phyloP scores from a whole-genome alignment of 2,329 filamentous ascomycete genomes.

The Thelonectria rubi region DNA sequence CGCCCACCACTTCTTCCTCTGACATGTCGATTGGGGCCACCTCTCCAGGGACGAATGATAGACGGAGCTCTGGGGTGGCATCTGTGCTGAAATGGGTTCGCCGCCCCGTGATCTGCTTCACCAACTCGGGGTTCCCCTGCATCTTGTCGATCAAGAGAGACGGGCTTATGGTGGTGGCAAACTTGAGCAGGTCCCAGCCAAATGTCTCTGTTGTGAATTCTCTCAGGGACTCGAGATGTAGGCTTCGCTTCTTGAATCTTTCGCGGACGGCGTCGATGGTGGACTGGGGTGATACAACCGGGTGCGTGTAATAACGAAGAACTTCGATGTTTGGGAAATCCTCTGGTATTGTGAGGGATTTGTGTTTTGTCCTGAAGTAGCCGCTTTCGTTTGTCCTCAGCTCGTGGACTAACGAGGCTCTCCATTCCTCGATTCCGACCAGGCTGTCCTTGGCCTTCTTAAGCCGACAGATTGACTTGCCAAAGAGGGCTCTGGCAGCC shows the following conservation, averaged over 20 bases:
- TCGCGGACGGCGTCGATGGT: constrained; percentile 40
- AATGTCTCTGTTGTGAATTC: constrained; percentile 82
- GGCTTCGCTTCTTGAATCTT: constrained; percentile 37
- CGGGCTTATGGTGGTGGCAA: constrained; percentile 82
- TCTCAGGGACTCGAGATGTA: constrained; percentile 64
- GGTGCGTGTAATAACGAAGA: constrained; percentile 87
- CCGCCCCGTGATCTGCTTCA: constrained; percentile 73
- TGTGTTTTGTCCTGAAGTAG: constrained; percentile 81
- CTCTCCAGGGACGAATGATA: constrained; percentile 79
- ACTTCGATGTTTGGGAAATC: constrained; percentile 83
- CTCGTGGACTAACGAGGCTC: constrained; percentile 75
- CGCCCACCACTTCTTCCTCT: constrained; percentile 75
- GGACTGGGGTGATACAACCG: constrained; percentile 77
- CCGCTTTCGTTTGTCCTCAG: constrained; percentile 84
- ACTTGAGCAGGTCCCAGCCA: constrained; percentile 87
- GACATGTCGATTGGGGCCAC: constrained; percentile 82
- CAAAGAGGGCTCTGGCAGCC: constrained; percentile 88
- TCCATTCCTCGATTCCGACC: constrained; percentile 72
- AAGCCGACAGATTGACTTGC: constrained; percentile 75
- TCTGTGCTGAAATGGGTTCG: constrained; percentile 80
- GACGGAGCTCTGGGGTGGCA: constrained; percentile 76
- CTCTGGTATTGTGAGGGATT: constrained; percentile 77
- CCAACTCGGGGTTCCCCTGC: constrained; percentile 54
- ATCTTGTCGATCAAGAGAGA: constrained; percentile 74
- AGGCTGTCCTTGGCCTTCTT: constrained; percentile 62